Percentiles rank a stretch among this genome's conserved stretches.
phyloP scores from a whole-genome alignment of 345 rosid species.

The Euphorbia pulcherrima region DNA sequence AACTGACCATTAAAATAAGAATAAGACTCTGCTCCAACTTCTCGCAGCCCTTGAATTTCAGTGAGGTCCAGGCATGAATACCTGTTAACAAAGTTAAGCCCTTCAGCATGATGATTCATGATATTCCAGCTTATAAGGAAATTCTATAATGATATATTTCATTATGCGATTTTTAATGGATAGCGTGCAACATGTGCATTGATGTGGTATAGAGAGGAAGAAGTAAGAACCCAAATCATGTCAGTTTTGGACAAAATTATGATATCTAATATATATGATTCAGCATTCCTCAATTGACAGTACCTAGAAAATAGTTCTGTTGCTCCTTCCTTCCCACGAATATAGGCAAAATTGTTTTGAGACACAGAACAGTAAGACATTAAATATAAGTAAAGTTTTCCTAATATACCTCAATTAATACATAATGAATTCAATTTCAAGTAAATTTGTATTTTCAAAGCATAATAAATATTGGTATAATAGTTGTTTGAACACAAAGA shows the following conservation, averaged over 20 bases:
- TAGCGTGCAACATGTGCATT: background rate
- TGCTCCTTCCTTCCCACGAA: too few species aligned
- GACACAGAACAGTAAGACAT: too few species aligned
- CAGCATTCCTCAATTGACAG: background rate
- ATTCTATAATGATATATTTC: background rate
- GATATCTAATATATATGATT: background rate
- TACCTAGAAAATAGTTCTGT: background rate
- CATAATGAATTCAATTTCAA: too few species aligned
- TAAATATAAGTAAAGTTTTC: too few species aligned
- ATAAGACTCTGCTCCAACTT: slow-evolving; percentile 55
- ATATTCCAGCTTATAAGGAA: slow-evolving; percentile 1
- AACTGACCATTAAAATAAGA: slow-evolving; percentile 76
- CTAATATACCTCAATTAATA: too few species aligned
- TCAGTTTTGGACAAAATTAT: background rate
- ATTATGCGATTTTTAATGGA: background rate
- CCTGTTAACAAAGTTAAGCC: slow-evolving; percentile 34
- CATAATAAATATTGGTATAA: too few species aligned
- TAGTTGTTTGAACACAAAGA: too few species aligned
- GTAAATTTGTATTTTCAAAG: too few species aligned
- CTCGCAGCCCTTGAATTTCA: slow-evolving; percentile 57
- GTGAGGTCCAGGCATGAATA: slow-evolving; percentile 54
- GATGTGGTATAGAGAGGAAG: background rate
- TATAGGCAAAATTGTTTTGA: too few species aligned
- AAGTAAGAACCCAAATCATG: background rate
- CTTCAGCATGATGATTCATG: slow-evolving; percentile 17